Evolutionary conservation across 345 rosid genomes (phyloP), one percentile per base, ranked within the genome.

Genomic region (Salix suchowensis): DNA sequence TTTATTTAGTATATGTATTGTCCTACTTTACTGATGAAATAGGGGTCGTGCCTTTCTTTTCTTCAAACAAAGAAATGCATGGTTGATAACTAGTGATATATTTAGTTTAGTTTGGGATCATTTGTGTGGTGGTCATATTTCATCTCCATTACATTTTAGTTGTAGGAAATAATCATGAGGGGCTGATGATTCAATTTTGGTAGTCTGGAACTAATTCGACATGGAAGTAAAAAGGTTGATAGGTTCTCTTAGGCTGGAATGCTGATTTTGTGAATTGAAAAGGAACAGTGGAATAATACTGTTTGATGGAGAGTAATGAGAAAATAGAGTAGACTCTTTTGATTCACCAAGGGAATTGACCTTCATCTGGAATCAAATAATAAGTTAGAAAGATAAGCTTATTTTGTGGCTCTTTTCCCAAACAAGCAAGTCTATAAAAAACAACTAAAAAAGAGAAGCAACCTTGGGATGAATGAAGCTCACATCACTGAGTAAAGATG

Each of bases 1-100:
- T 26, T 80, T 74, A 62, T 67, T 73, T 37, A 39, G 37, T 77
- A 70, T 36, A 58, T 28, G 24, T 64, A 12, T 15, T 32, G 40
- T 73, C 30, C 24, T 76, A 21, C 73, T 44, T 65, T 40, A 24
- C 55, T 72, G 19, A 61, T 30, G 48, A 48, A 40, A 69, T 37
- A 30, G 40, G 40, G 3, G 26, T 15, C 2, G 39, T 32, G 18
- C 60, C 32, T 42, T 32, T 76, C 50, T 13, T 13, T 44, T 44
- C 50, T 14, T 44, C 18, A 44, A 44, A 44, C 50, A 13, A 44
- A 14, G 50, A 44, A 44, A 44, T 44, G 50, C 16, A 44, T 44
- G 18, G 16, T 44, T 4, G 50, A 44, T 44, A 44, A 14, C 50
- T 44, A 13, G 50, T 44, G 50, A 44, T 44, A 54, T 54, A 54